Base-by-base conservation (phyloP, 1,284 basidiomycete genomes). In the Puccinia triticina region DNA sequence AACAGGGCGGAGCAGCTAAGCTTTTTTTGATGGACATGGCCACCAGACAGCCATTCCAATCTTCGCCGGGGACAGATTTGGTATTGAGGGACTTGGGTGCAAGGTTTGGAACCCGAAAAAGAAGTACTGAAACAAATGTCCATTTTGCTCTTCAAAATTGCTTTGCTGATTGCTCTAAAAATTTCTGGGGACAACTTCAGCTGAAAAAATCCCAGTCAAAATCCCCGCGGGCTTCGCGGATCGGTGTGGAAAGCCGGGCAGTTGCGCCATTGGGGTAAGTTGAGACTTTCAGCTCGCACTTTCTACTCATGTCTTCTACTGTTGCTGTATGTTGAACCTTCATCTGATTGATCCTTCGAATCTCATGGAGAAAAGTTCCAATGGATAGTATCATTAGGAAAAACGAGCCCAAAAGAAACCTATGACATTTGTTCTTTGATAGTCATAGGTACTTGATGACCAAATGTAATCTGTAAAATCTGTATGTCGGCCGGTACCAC, bases 401-500 rank as follows among this genome's bases (percentile, higher is more conserved):
- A n/a, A n/a, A n/a, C 4, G 4, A 43, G 12, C 40, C 7, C 18
- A 21, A 46, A 26, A 21, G 69, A 71, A 71, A 71, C 4, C n/a
- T 71, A 71, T 16, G 43, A 71, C 5, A 71, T 46, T 29, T 71
- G 43, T 71, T 71, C 69, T 71, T 50, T 71, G 34, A 50, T 71
- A 29, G 43, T n/a, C 34, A 66, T 66, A 40, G 18, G 61, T 37
- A 16, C 8, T 23, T 18, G 16, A 66, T 66, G 34, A 12, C 23
- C 21, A 4, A 37, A 40, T 40, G 61, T 7, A 66, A 2, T n/a
- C n/a, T n/a, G n/a, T 29, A 18, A 18, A 61, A 32, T 10, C 48
- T 14, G 18, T 50, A 14, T 50, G 48, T 50, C 16, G 48, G 48
- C 48, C 3, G 48, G 48, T 21, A 50, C 16, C 5, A 21, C 18